Percentiles rank a stretch among this genome's conserved stretches.
phyloP scores from a whole-genome alignment of 2,329 filamentous ascomycete genomes.

The Aspergillus vadensis region DNA sequence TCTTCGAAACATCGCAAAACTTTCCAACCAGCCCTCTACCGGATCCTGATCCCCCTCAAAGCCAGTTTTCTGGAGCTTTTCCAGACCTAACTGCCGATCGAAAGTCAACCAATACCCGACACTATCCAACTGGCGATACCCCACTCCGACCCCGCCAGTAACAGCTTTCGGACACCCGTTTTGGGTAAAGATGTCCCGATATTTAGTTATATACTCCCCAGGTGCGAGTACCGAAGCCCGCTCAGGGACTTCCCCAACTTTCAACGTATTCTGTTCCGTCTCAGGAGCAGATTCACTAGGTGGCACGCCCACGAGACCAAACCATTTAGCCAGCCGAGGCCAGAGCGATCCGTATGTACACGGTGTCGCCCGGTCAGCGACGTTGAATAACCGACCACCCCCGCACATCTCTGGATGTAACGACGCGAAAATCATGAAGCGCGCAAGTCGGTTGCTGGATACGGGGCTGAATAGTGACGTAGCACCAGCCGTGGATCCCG shows the following conservation, averaged over 20 bases:
- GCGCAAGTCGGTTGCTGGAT: conserved; percentile 29
- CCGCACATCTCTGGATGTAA: conserved; percentile 27
- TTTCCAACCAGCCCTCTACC: conserved; percentile 45
- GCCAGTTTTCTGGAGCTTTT: conserved; percentile 42
- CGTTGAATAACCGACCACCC: conserved; percentile 30
- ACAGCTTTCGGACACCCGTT: conserved; percentile 27
- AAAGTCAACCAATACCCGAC: conserved; percentile 53
- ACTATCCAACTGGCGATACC: conserved; percentile 45
- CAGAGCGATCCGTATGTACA: conserved; percentile 31
- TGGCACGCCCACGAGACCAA: conserved; percentile 31
- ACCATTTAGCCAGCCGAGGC: conserved; percentile 33
- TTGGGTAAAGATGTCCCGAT: conserved; percentile 34
- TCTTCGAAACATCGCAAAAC: conserved; percentile 47
- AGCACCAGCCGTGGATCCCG: conserved; percentile 26
- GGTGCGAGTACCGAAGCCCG: conserved; percentile 5
- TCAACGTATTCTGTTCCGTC: background rate
- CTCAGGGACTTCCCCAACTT: background rate
- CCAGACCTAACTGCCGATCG: conserved; percentile 51
- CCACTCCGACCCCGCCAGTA: conserved; percentile 40
- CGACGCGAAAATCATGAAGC: conserved; percentile 33
- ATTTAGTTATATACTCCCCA: conserved; percentile 29
- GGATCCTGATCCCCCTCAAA: conserved; percentile 45
- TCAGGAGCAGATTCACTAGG: conserved; percentile 13
- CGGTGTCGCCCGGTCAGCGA: conserved; percentile 27
- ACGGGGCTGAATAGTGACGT: conserved; percentile 29